phyloP scores from a whole-genome alignment of 1,284 basidiomycete genomes.

The Puccinia triticina region DNA sequence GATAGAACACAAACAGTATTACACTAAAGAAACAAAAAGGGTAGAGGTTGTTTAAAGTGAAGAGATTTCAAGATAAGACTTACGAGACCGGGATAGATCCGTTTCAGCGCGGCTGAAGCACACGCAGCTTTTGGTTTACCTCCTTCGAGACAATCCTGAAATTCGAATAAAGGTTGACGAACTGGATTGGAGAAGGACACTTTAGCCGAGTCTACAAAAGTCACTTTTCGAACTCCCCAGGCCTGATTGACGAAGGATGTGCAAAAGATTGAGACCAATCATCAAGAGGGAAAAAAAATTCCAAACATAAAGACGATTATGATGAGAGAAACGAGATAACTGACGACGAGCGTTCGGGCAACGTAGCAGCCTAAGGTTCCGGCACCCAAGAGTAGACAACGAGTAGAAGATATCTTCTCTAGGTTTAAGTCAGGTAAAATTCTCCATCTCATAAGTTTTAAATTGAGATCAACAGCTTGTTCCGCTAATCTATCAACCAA shows the following conservation, averaged over 20 bases:
- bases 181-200: slow-evolving; percentile 98
- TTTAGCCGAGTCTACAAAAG: slow-evolving; percentile 82
- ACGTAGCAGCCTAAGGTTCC: slow-evolving; percentile 98
- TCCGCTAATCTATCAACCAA: slow-evolving; percentile 72
- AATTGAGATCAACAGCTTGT: slow-evolving; percentile 93
- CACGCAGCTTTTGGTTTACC: slow-evolving; percentile 90
- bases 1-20: not conserved
- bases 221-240: slow-evolving; percentile 93
- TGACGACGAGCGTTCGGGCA: slow-evolving; percentile 80
- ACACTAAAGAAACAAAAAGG: not conserved
- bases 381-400: slow-evolving; percentile 85
- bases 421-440: slow-evolving; percentile 87
- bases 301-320: not conserved
- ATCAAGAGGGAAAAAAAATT: not conserved
- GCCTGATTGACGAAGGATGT: slow-evolving; percentile 65
- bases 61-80: slow-evolving; percentile 59
- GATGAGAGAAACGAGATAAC: slow-evolving; percentile 53
- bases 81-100: slow-evolving; percentile 89
- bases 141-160: slow-evolving; percentile 88
- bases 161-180: slow-evolving; percentile 91
- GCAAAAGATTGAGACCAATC: not conserved
- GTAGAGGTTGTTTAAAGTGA: not conserved
- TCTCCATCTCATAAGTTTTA: slow-evolving; percentile 98
- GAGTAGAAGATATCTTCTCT: slow-evolving; percentile 78
- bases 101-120: slow-evolving; percentile 81